These are phyloP conservation scores for Epicoccum sorghinum DNA, from an alignment of 2,329 filamentous ascomycete species.

Conservation along the genomic window DNA sequence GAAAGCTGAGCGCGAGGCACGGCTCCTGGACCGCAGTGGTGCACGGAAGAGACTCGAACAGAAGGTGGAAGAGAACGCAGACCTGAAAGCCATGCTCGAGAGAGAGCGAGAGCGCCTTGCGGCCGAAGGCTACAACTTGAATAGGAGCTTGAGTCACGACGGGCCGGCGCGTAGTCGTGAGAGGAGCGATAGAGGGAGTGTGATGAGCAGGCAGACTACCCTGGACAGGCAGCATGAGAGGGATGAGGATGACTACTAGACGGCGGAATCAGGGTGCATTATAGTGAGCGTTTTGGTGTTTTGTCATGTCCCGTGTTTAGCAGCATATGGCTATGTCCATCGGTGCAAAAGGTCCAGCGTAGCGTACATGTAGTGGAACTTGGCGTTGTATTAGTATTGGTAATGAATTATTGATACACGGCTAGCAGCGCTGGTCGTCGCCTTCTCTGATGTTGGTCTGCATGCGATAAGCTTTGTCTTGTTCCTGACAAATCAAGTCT, in stretches of 20 bases:
- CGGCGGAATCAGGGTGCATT: background rate
- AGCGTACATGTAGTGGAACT: background rate
- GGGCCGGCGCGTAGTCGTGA: conserved; percentile 12
- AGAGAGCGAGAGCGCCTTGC: conserved; percentile 54
- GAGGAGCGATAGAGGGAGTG: conserved; percentile 22
- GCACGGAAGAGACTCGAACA: conserved; percentile 81
- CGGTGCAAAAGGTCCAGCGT: background rate
- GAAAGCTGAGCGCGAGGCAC: conserved; percentile 86
- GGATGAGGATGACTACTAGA: conserved; percentile 17
- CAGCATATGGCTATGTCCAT: conserved; percentile 10
- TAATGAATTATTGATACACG: background rate
- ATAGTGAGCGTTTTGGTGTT: background rate
- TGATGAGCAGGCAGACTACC: conserved; percentile 26
- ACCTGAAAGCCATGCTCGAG: conserved; percentile 69
- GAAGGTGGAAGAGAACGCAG: conserved; percentile 74
- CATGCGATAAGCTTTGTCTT: background rate
- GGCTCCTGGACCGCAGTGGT: conserved; percentile 82
- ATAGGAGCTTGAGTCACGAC: conserved; percentile 29
- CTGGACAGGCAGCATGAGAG: conserved; percentile 5
- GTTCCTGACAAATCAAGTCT: too few relatives aligned
- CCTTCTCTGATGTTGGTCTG: background rate
- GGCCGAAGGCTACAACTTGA: conserved; percentile 25
- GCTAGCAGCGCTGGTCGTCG: background rate
- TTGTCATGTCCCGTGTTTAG: background rate
- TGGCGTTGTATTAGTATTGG: conserved; percentile 1